Evolutionary conservation across 1,284 basidiomycete species (phyloP).

Genomic region (Trichosporon inkin): DNA sequence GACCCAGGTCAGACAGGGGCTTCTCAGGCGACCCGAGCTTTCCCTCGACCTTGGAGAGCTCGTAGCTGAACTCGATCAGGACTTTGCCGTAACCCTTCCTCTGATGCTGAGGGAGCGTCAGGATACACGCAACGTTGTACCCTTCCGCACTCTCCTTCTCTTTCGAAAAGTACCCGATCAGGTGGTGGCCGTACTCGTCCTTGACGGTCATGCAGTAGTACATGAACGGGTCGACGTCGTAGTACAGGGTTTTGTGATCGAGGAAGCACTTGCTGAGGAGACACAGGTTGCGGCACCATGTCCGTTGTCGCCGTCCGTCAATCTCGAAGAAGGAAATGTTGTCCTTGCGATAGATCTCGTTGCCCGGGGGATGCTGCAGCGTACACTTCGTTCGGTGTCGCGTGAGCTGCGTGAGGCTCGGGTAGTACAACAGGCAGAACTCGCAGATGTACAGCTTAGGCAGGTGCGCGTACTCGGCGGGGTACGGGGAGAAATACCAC

Average conservation of each 20-base stretch:
- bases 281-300: slow-evolving; percentile 96
- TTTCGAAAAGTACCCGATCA: slow-evolving; percentile 98
- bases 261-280: slow-evolving; percentile 96
- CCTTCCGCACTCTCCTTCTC: slow-evolving; percentile 98
- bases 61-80: slow-evolving; percentile 97
- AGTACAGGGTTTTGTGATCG: slow-evolving; percentile 99
- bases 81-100: slow-evolving; percentile 92
- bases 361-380: slow-evolving; percentile 92
- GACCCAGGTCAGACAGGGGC: slow-evolving; percentile 88
- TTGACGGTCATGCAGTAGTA: slow-evolving; percentile 97
- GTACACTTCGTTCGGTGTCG: slow-evolving; percentile 90
- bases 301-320: slow-evolving; percentile 90
- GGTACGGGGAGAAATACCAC: slow-evolving; percentile 99
- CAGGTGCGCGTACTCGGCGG: slow-evolving; percentile 93
- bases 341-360: slow-evolving; percentile 97
- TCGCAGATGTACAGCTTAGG: slow-evolving; percentile 97
- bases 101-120: slow-evolving; percentile 96
- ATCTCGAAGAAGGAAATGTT: slow-evolving; percentile 98
- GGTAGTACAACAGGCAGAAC: slow-evolving; percentile 90
- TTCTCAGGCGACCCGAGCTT: slow-evolving; percentile 98
- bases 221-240: slow-evolving; percentile 98
- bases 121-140: slow-evolving; percentile 98
- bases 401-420: slow-evolving; percentile 77
- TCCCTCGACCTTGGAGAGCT: slow-evolving; percentile 91
- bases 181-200: slow-evolving; percentile 83